Conservation (phyloP, 2,329 filamentous ascomycete genomes). For the Alternaria sp. region DNA sequence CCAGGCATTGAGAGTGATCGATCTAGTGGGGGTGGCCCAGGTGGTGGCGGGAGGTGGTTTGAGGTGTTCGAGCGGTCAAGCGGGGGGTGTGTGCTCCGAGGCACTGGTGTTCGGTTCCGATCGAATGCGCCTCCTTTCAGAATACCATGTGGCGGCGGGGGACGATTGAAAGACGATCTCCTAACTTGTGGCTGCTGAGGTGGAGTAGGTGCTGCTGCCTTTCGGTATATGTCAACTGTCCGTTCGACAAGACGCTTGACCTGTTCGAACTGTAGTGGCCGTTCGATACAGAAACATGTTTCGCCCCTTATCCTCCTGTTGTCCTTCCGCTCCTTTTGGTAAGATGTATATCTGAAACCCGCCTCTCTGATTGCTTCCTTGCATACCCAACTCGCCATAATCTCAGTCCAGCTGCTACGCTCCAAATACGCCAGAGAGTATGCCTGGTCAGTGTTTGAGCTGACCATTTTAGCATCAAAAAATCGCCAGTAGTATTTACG, state of each 20-base stretch:
- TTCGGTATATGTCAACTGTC: constrained; percentile 50
- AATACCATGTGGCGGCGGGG: constrained; percentile 18
- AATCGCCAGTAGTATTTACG: constrained; percentile 47
- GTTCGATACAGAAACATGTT: constrained; percentile 47
- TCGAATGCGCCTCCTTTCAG: constrained; percentile 23
- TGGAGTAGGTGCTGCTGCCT: constrained; percentile 28
- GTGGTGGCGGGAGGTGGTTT: constrained; percentile 19
- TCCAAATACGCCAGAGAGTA: constrained; percentile 40
- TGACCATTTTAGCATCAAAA: constrained; percentile 43
- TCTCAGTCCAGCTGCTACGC: constrained; percentile 47
- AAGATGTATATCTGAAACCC: constrained; percentile 38
- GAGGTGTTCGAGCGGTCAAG: constrained; percentile 36
- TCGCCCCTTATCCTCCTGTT: constrained; percentile 46
- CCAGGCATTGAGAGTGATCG: constrained; percentile 40
- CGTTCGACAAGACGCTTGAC: constrained; percentile 50
- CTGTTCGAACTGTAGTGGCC: constrained; percentile 46
- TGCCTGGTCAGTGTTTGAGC: constrained; percentile 41
- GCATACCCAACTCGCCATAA: constrained; percentile 51
- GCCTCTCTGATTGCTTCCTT: constrained; percentile 50
- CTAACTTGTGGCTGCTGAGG: constrained; percentile 19
- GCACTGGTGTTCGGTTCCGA: constrained; percentile 37
- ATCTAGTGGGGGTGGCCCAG: constrained; percentile 35
- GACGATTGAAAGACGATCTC: constrained; percentile 35
- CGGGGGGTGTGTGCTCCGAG: constrained; percentile 25
- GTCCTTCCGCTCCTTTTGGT: constrained; percentile 46